phyloP scores from a whole-genome alignment of 1,284 basidiomycete genomes.

The Ustilago curta region DNA sequence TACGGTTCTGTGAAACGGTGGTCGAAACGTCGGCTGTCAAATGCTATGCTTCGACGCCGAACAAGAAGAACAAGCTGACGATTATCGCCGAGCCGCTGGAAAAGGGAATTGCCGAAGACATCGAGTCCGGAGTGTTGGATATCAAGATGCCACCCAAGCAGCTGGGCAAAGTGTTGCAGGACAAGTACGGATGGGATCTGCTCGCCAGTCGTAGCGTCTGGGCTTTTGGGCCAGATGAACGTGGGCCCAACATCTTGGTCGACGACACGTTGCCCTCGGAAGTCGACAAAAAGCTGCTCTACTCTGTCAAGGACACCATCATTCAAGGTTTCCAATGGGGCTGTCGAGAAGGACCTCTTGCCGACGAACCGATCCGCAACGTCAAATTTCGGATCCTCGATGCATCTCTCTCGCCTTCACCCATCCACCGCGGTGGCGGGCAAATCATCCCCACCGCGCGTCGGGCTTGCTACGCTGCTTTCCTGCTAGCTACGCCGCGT shows the following conservation, averaged over 20 bases:
- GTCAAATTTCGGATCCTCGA: conserved; percentile 97
- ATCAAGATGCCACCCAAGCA: conserved; percentile 58
- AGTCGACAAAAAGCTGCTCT: conserved; percentile 92
- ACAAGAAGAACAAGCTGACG: conserved; percentile 79
- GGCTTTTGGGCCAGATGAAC: conserved; percentile 98
- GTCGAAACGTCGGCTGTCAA: conserved; percentile 97
- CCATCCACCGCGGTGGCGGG: conserved; percentile 96
- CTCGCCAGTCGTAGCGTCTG: conserved; percentile 97
- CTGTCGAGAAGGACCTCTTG: conserved; percentile 93
- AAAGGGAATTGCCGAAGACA: conserved; percentile 67
- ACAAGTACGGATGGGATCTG: conserved; percentile 96
- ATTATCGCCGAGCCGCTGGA: conserved; percentile 67
- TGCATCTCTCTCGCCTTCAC: conserved; percentile 88
- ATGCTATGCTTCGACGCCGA: conserved; percentile 98
- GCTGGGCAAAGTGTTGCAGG: conserved; percentile 62
- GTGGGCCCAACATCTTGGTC: conserved; percentile 86
- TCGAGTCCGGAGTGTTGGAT: conserved; percentile 60
- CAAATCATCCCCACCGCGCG: conserved; percentile 98
- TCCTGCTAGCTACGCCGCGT: conserved; percentile 79
- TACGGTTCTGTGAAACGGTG: conserved; percentile 98
- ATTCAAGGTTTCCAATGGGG: conserved; percentile 99
- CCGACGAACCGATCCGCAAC: conserved; percentile 98
- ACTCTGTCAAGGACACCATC: conserved; percentile 90
- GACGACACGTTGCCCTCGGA: conserved; percentile 97
- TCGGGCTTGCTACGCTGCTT: conserved; percentile 98